Evolutionary conservation across 202 grass and related monocot genomes (phyloP), one percentile per base, ranked within the genome.

Genomic region (Panicum virgatum): DNA sequence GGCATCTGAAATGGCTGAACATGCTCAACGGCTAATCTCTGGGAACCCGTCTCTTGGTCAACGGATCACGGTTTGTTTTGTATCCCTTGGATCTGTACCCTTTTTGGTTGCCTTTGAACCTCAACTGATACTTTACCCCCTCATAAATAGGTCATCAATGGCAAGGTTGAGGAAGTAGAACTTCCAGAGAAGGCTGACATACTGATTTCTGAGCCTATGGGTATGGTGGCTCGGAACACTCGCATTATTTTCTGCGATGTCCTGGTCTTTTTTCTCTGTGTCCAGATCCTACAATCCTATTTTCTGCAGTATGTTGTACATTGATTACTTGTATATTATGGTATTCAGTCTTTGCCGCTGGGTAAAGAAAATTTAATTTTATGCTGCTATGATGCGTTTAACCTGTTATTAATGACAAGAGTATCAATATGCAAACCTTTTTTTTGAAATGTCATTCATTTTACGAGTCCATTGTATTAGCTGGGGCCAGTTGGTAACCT

Each of bases 121-220:
- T 84, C 4, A 27, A 53, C 44, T 81, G 22, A 52, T 68, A 22
- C 38, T 46, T 9, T 51, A 15, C 38, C 14, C 60, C 75, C 26
- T 89, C 11, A 2, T 47, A 22, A 86, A 47, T 82, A 99, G 97
- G 76, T 99, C 69, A 88, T 99, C 70, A 99, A 92, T 75, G 97
- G 97, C 78, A 99, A 99, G 86, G 86, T 99, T 54, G 97, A 99
- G 81, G 97, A 99, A 73, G 91, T 99, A 23, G 93, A 99, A 63
- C 91, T 99, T 84, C 97, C 97, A 76, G 97, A 92, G 72, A 99
- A 99, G 85, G 97, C 93, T 75, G 97, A 99, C 75, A 96, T 99
- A 87, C 72, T 99, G 44, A 99, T 99, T 44, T 99, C 97, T 2
- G 97, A 99, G 72, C 97, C 97, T 56, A 99, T 99, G 97, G 96